A percentile compares a stretch with the other conserved stretches of the same genome.
Evolutionary conservation across 306 rosid genomes (phyloP).

Genomic region (Senna tora): DNA sequence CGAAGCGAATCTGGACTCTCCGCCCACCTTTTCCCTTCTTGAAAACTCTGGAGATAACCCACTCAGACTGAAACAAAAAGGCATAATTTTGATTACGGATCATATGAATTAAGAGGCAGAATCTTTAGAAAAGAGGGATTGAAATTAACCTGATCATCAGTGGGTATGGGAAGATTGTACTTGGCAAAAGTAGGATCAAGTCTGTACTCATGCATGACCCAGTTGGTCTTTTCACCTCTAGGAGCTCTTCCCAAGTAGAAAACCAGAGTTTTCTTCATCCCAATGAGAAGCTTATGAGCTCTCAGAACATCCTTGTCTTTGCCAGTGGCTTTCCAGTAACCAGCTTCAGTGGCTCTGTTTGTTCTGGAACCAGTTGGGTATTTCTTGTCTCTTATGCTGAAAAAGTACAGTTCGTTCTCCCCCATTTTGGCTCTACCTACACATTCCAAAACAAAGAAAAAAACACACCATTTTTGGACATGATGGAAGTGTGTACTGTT

Average conservation of each 20-base stretch:
- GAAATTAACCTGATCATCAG: slow-evolving; percentile 30
- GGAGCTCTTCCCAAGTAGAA: slow-evolving; percentile 78
- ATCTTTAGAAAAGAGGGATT: no score
- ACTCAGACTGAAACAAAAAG: slow-evolving; percentile 70
- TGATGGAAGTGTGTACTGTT: no score
- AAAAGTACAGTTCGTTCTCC: slow-evolving; percentile 67
- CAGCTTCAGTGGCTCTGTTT: slow-evolving; percentile 64
- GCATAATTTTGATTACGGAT: no score
- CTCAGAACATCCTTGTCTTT: slow-evolving; percentile 62
- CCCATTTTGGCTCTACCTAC: slow-evolving; percentile 69
- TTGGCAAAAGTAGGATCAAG: slow-evolving; percentile 44
- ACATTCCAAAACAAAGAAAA: neutral
- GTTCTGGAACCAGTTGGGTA: slow-evolving; percentile 73
- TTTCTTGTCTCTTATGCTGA: slow-evolving; percentile 59
- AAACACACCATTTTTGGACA: no score
- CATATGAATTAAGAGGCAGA: slow-evolving; percentile 15
- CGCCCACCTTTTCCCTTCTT: slow-evolving; percentile 53
- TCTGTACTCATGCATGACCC: slow-evolving; percentile 83
- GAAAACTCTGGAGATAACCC: slow-evolving; percentile 82
- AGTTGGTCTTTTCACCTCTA: slow-evolving; percentile 54
- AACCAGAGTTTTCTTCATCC: slow-evolving; percentile 77
- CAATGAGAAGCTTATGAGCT: slow-evolving; percentile 43
- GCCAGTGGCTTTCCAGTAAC: slow-evolving; percentile 81
- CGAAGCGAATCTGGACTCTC: slow-evolving; percentile 44
- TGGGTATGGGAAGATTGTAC: slow-evolving; percentile 39